Base-by-base conservation (phyloP, 176 grass and related monocot species). In the Musa schizocarpa region DNA sequence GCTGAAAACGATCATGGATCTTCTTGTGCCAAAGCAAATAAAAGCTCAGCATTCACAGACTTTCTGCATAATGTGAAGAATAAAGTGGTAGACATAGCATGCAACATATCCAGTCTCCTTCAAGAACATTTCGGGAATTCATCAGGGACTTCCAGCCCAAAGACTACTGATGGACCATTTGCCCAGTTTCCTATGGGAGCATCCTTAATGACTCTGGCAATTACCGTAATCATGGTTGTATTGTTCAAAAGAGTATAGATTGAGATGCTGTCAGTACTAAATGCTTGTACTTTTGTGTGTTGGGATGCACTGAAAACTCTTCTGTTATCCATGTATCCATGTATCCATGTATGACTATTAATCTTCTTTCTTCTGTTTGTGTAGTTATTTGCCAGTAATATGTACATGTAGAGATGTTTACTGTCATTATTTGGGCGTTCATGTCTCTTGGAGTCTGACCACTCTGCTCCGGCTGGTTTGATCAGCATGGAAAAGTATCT, bases 161-260 rank as follows among this genome's bases (percentile, higher is more conserved):
- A 74, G 25, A 26, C 1, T 22, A 70, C 25, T 59, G 84, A 14
- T 81, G 82, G 6, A 13, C 81, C 52, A 78, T 8, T 61, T 3
- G 9, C 59, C 0, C 82, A 83, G 53, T 16, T 74, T 8, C 70
- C 85, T 27, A 34, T 75, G 1, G 85, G 88, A 1, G 88, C 82
- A 73, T 72, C 94, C 1, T 83, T 97, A 59, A 12, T 88, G 76
- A 82, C 74, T 10, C 81, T 97, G 7, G 54, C 86, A 21, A 71
- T 93, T 16, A 80, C 72, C 0, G 84, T 84, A 27, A 93, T 97
- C 58, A 72, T 97, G 49, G 52, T 97, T 21, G 71, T 97, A 65
- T 63, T 97, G 80, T 62, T 90, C 74, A 97, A 93, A 86, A 86
- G 87, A 78, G 69, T 19, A 56, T 96, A 79, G 10, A 9, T 43